Evolutionary conservation across 2,329 filamentous ascomycete genomes (phyloP), one percentile per base, ranked within the genome.

Genomic region (Talaromyces sp.): DNA sequence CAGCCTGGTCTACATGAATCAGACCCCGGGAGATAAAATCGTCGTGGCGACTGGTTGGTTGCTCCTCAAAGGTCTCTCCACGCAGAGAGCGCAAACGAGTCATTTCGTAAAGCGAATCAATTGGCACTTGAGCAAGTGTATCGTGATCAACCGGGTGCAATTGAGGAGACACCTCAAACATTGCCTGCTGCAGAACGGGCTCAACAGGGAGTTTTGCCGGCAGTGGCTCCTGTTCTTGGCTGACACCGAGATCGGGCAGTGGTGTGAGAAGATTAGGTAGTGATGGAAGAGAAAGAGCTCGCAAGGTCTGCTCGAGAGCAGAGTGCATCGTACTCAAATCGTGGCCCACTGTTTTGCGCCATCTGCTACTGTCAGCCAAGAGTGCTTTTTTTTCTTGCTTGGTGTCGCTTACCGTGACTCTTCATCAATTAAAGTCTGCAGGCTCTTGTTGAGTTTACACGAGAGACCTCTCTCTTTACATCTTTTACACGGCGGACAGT

Each of bases 381-480:
- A 53, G 11, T 8, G 2, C 17, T 57, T 17, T 25, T 10, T 30
- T 32, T 8, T 57, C 10, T n/a, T 10, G 4, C 17, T 10, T 28
- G 8, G 22, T 30, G 49, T 56, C n/a, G 3, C 52, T 58, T 19
- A 58, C 52, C 63, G 64, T 55, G 59, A 75, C 63, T 79, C 71
- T 52, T 81, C 78, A 59, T 80, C 75, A 28, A 81, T 76, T 64
- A 81, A 65, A 2, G 78, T 79, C 63, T 75, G 73, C 55, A 76
- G 68, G 57, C 78, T 80, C 58, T 80, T 80, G 65, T 81, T 81
- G 42, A 81, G 67, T 6, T 80, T 75, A 63, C 80, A 81, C 10
- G 77, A 78, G 17, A 81, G 62, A 11, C 74, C 75, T 33, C 79
- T 72, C 58, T 80, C 77, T 57, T 75, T 71, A 65, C 80, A 82